Evolutionary conservation across 768 basidiomycete species (phyloP).

Genomic region (Panaeolus cyanescens): DNA sequence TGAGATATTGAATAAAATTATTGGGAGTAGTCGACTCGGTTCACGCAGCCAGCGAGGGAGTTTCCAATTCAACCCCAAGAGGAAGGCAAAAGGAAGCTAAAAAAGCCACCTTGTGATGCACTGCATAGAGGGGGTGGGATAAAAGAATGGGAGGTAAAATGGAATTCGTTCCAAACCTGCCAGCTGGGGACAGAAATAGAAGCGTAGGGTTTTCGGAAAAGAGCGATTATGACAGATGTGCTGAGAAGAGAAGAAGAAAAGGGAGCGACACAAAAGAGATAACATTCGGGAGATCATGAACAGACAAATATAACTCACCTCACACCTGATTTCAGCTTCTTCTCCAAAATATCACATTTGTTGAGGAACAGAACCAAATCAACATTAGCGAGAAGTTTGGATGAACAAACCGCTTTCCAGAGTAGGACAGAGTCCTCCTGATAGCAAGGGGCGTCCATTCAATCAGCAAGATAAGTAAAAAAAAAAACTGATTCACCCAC

Average conservation of each 20-base stretch:
- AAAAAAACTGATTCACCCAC: conserved; percentile 28
- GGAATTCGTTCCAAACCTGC: conserved; percentile 1
- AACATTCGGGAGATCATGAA: neutral
- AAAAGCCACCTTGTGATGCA: neutral
- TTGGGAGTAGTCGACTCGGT: neutral
- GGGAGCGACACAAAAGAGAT: conserved; percentile 7
- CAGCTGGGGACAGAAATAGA: conserved; percentile 1
- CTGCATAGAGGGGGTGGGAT: neutral
- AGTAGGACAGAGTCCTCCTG: conserved; percentile 88
- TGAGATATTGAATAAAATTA: neutral
- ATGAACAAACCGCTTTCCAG: conserved; percentile 85
- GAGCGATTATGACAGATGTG: neutral
- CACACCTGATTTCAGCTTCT: conserved; percentile 66
- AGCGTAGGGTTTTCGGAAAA: neutral
- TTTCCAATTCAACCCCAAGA: conserved; percentile 2
- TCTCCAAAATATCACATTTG: conserved; percentile 82
- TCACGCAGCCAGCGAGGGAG: neutral
- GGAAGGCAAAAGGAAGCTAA: neutral
- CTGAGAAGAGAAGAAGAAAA: neutral
- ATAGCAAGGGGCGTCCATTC: neutral
- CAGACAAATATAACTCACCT: conserved; percentile 27
- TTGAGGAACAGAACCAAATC: conserved; percentile 86
- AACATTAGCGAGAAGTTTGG: conserved; percentile 77
- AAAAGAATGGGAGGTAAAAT: conserved; percentile 2
- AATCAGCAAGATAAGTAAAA: neutral